Conservation (phyloP, 495 filamentous ascomycete genomes). For the Aspergillus panamensis region DNA sequence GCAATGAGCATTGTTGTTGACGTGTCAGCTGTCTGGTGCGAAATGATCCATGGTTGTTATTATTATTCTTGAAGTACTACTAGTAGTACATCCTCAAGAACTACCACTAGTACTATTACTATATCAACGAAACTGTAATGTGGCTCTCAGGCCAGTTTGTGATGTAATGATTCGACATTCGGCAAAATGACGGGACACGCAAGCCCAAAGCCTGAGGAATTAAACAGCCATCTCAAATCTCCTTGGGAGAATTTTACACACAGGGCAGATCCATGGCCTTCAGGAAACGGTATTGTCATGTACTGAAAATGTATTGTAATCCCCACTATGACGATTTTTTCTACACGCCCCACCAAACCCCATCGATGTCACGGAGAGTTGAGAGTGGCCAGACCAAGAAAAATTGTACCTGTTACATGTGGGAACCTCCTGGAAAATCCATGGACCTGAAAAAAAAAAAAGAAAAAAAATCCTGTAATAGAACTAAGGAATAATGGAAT, state of each 20-base stretch:
- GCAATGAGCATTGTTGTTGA: not conserved
- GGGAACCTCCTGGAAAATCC: constrained; percentile 23
- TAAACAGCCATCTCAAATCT: constrained; percentile 7
- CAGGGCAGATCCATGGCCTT: too few species aligned
- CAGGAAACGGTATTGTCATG: constrained; percentile 17
- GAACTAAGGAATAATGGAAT: not conserved
- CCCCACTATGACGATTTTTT: constrained; percentile 23
- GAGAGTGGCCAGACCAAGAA: constrained; percentile 28
- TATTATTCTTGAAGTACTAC: too few species aligned
- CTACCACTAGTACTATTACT: too few species aligned
- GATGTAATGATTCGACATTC: constrained; percentile 6
- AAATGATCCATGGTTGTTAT: not conserved
- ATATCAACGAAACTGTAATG: not conserved
- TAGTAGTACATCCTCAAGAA: too few species aligned
- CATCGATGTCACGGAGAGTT: constrained; percentile 20
- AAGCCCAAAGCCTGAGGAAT: constrained; percentile 5
- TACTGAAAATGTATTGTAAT: constrained; percentile 22
- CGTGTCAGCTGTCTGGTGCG: not conserved
- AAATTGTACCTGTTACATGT: constrained; percentile 26
- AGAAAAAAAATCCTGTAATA: not conserved
- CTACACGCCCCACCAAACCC: constrained; percentile 12
- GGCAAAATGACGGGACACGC: constrained; percentile 3
- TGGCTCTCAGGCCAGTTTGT: not conserved
- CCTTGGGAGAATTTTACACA: constrained; percentile 12
- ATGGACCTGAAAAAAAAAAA: constrained; percentile 14